Percentiles rank a stretch among this genome's conserved stretches.
Conservation (phyloP, 768 basidiomycete species). For the Psilocybe subaeruginosa region DNA sequence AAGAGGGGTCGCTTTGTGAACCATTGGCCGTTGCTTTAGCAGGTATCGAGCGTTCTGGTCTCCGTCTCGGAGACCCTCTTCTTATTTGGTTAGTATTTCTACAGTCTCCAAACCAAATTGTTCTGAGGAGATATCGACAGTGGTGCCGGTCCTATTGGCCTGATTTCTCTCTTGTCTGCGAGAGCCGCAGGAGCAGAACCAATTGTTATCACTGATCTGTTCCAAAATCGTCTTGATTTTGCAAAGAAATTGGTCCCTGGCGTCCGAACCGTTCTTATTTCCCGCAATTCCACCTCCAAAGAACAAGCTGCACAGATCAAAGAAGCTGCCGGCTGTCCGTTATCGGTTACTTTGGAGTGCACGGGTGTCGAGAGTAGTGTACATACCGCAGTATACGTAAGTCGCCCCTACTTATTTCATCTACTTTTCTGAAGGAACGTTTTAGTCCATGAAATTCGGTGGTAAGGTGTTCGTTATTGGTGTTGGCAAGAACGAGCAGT, state of each 20-base stretch:
- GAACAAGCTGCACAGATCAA: slow-evolving; percentile 58
- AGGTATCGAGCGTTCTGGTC: slow-evolving; percentile 64
- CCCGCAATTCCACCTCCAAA: slow-evolving; percentile 45
- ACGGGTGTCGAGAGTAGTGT: slow-evolving; percentile 68
- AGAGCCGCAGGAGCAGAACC: slow-evolving; percentile 73
- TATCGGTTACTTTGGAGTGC: slow-evolving; percentile 63
- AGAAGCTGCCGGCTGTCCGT: slow-evolving; percentile 46
- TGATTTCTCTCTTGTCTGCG: slow-evolving; percentile 62
- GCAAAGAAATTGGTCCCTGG: slow-evolving; percentile 64
- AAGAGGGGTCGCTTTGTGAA: slow-evolving; percentile 71
- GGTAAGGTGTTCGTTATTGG: slow-evolving; percentile 74
- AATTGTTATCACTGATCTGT: slow-evolving; percentile 69
- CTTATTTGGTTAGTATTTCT: slow-evolving; percentile 53
- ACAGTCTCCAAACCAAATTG: background rate
- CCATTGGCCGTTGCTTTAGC: slow-evolving; percentile 70
- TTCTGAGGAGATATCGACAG: slow-evolving; percentile 28
- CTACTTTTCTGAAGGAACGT: background rate
- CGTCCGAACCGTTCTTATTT: slow-evolving; percentile 58
- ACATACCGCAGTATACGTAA: slow-evolving; percentile 59
- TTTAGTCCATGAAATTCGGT: slow-evolving; percentile 63
- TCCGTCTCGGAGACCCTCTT: slow-evolving; percentile 66
- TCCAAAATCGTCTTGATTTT: slow-evolving; percentile 67
- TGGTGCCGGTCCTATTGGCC: slow-evolving; percentile 71
- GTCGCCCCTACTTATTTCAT: slow-evolving; percentile 14
- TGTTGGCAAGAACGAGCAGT: slow-evolving; percentile 65